Evolutionary conservation across 2,329 filamentous ascomycete genomes (phyloP).

Genomic region (Fusarium begoniae): DNA sequence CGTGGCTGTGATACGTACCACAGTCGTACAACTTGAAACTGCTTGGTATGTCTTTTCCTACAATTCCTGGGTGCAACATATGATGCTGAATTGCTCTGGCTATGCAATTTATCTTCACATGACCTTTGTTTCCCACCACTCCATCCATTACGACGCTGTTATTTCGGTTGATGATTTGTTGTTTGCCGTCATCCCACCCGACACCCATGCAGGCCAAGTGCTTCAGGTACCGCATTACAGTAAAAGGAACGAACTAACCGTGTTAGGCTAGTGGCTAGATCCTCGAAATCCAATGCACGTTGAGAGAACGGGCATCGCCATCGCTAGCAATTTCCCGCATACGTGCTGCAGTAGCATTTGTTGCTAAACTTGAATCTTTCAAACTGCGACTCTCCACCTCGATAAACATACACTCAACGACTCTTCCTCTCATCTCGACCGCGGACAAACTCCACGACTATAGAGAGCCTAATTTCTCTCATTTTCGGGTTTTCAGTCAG

Average conservation of each 20-base stretch:
- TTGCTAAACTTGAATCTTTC: conserved; percentile 33
- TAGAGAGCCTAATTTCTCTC: neutral
- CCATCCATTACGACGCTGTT: conserved; percentile 7
- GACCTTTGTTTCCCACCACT: neutral
- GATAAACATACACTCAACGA: conserved; percentile 8
- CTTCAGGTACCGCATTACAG: conserved; percentile 41
- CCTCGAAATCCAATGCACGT: conserved; percentile 32
- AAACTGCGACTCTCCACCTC: conserved; percentile 29
- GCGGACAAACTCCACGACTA: neutral
- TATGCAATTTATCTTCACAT: neutral
- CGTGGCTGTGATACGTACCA: conserved; percentile 37
- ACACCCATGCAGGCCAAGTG: conserved; percentile 15
- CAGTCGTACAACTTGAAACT: conserved; percentile 16
- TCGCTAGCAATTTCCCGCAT: conserved; percentile 51
- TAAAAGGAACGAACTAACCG: conserved; percentile 31
- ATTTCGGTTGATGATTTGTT: conserved; percentile 3
- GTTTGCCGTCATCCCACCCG: conserved; percentile 25
- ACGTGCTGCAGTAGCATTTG: conserved; percentile 36
- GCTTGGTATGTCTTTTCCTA: conserved; percentile 23
- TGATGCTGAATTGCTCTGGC: neutral
- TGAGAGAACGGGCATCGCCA: conserved; percentile 44
- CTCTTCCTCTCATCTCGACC: conserved; percentile 14
- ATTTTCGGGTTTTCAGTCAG: neutral
- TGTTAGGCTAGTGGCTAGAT: conserved; percentile 31
- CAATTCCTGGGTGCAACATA: neutral